These are phyloP conservation scores for Coniochaeta sp. DNA, from an alignment of 2,329 filamentous ascomycete species.

Conservation along the genomic window DNA sequence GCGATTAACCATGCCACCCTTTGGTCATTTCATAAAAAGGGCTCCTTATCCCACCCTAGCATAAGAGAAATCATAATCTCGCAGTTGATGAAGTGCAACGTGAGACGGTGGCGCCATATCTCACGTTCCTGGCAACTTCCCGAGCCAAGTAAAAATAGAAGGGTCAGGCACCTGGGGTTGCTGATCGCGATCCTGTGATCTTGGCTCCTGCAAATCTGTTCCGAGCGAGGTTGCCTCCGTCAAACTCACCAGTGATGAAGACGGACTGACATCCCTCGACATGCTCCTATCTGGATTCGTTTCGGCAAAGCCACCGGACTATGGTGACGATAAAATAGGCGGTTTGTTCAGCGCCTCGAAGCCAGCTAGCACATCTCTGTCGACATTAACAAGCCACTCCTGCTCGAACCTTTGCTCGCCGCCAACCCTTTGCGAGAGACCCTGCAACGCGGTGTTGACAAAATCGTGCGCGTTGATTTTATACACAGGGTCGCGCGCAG, in stretches of 20 bases:
- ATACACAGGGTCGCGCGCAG: conserved; percentile 59
- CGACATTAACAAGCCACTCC: conserved; percentile 67
- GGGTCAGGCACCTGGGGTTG: neutral
- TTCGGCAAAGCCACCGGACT: neutral
- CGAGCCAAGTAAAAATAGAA: neutral
- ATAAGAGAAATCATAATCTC: neutral
- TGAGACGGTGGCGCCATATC: neutral
- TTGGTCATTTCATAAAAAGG: neutral
- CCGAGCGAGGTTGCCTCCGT: no score
- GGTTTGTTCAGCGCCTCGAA: conserved; percentile 39
- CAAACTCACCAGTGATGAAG: no score
- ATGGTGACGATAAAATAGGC: neutral
- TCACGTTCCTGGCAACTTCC: neutral
- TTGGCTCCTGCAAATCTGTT: neutral
- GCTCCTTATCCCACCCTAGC: neutral
- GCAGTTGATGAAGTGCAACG: neutral
- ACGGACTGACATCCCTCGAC: no score
- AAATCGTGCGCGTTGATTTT: conserved; percentile 57
- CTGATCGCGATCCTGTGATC: neutral
- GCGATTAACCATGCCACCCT: neutral
- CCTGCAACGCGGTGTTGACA: conserved; percentile 53
- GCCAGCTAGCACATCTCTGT: conserved; percentile 60
- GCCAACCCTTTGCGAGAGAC: conserved; percentile 51
- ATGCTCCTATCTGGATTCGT: neutral
- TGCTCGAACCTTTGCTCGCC: conserved; percentile 60